These are phyloP conservation scores for Triadica sebifera DNA, from an alignment of 345 rosid species.

Conservation along the genomic window DNA sequence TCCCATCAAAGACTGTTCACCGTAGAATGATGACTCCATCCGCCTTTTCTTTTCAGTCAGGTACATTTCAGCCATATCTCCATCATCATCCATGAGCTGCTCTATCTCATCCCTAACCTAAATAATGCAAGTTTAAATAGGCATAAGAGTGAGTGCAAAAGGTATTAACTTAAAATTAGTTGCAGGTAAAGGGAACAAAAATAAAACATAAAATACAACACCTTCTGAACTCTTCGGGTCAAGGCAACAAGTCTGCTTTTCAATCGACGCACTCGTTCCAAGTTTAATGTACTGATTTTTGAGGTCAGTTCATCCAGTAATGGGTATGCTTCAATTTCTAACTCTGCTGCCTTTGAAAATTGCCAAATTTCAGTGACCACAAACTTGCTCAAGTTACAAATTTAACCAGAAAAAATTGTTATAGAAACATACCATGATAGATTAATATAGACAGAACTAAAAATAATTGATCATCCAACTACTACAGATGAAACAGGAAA, in stretches of 20 bases:
- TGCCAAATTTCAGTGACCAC: conserved; percentile 21
- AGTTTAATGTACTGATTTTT: conserved; percentile 91
- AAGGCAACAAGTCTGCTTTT: conserved; percentile 96
- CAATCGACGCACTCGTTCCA: conserved; percentile 91
- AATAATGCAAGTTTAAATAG: conserved; percentile 16
- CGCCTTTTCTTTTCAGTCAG: conserved; percentile 92
- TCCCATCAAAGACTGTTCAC: conserved; percentile 75
- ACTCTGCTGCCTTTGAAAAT: conserved; percentile 81
- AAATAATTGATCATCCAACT: background rate
- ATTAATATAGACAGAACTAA: background rate
- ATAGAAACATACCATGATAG: background rate
- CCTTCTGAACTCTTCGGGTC: conserved; percentile 96
- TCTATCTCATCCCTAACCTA: conserved; percentile 98
- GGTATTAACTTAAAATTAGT: conserved; percentile 2
- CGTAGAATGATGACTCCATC: conserved; percentile 71
- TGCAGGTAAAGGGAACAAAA: conserved; percentile 3
- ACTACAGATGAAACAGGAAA: conserved; percentile 5
- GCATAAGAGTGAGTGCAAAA: background rate
- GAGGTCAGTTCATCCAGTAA: conserved; percentile 91
- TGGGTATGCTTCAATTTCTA: conserved; percentile 99
- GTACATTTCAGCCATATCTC: conserved; percentile 99
- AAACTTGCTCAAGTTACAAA: conserved; percentile 19
- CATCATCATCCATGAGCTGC: conserved; percentile 99
- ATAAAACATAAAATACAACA: conserved; percentile 24
- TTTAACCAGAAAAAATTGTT: background rate